Evolutionary conservation across 441 rosid species (phyloP), one percentile per base, ranked within the genome.

Genomic region (Adansonia grandidieri): DNA sequence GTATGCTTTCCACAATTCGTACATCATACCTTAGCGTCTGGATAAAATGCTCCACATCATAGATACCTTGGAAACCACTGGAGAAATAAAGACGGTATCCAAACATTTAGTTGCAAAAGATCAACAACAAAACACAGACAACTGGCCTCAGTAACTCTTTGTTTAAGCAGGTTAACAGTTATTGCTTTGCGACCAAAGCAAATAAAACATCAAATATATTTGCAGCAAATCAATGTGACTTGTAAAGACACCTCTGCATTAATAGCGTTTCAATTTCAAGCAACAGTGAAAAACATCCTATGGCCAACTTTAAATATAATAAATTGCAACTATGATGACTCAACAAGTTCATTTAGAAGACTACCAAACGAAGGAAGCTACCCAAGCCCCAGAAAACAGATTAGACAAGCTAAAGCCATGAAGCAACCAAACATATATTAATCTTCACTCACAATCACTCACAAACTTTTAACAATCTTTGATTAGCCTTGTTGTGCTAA

Each of bases 31-130:
- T 93, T 78, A 94, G 79, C 13, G 96, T 83, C 80, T 82, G 88
- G 81, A 94, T 90, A 88, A 94, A 94, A 84, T 93, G 92, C 56
- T 93, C 98, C 68, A 94, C 98, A 48, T 96, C 99, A 79, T 96
- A 94, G 81, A 96, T 90, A 72, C 98, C 98, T 67, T 84, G 96
- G 85, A 96, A 96, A 56, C 98, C 99, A 87, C 98, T 94, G 85
- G 3, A 81, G 15, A 70, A 10, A 79, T 53, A 84, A 77, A 77
- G 65, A 77, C 28, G 64, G 10, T 5, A 50, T 73, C 70, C 57
- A 51, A 65, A 73, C 22, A 62, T 22, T 58, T 68, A 79, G 9
- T 74, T 54, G 42, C 64, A 76, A 61, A 28, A 65, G 54, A 44
- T 42, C 60, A 13, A 15, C 2, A 42, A 19, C n/a, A n/a, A 32